Evolutionary conservation across 495 filamentous ascomycete genomes (phyloP).

Genomic region (Chlorociboria aeruginascens): DNA sequence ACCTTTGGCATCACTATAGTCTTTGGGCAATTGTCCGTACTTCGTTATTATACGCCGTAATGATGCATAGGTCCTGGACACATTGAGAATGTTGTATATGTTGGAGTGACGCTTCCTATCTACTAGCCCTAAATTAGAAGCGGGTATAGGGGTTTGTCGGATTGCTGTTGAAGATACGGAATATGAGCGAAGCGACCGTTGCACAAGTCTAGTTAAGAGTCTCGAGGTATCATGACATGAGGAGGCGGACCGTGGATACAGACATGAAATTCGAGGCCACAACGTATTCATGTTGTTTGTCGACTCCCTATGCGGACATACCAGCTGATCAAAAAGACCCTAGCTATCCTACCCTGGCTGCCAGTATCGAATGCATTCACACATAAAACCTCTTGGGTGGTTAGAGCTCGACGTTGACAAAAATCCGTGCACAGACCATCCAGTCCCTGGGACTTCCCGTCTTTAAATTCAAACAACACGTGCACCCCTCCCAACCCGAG

Average conservation of each 20-base stretch:
- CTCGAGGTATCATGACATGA: constrained; percentile 14
- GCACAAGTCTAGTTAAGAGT: constrained; percentile 11
- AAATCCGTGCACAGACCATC: too few relatives aligned
- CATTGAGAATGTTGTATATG: background rate
- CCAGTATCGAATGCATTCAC: background rate
- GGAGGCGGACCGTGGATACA: constrained; percentile 8
- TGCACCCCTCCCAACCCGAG: background rate
- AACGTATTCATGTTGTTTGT: constrained; percentile 14
- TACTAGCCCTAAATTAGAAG: background rate
- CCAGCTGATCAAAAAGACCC: background rate
- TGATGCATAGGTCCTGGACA: constrained; percentile 6
- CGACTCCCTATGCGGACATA: constrained; percentile 9
- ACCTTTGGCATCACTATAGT: constrained; percentile 33
- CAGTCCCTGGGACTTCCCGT: background rate
- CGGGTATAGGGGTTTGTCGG: background rate
- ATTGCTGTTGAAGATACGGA: constrained; percentile 1
- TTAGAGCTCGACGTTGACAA: too few relatives aligned
- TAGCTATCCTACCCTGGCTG: background rate
- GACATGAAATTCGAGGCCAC: constrained; percentile 14
- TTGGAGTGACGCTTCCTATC: background rate
- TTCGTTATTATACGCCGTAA: constrained; percentile 6
- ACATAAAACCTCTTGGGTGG: too few relatives aligned
- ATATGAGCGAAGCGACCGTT: constrained; percentile 4
- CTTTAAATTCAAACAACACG: background rate
- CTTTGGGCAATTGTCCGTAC: constrained; percentile 33